Conservation (phyloP, 2,329 filamentous ascomycete genomes). For the Chalaropsis thielavioides region DNA sequence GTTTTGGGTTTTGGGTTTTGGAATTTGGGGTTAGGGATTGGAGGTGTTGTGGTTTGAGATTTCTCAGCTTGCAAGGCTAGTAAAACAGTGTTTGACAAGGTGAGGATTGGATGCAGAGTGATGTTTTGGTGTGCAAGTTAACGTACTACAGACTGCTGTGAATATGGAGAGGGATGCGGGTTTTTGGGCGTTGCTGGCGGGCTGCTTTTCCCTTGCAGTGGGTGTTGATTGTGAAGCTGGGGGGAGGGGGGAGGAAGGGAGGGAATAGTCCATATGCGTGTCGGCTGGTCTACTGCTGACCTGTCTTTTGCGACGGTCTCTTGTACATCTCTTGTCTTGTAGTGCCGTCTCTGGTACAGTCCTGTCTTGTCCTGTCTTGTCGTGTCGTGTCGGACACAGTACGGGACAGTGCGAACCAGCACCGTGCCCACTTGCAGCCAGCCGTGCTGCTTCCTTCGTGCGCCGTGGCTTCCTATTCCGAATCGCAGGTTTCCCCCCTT, state of each 20-base stretch:
- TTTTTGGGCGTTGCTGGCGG: not conserved
- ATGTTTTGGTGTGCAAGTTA: not conserved
- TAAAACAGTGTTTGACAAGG: not conserved
- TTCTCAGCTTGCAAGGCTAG: not conserved
- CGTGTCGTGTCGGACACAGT: no score
- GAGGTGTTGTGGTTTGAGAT: constrained; percentile 1
- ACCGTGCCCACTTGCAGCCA: no score
- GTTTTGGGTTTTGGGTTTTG: not conserved
- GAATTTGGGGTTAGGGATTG: not conserved
- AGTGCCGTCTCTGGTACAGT: no score
- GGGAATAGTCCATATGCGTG: no score
- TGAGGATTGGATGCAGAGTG: not conserved
- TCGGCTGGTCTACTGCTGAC: no score
- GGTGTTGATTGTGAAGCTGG: not conserved
- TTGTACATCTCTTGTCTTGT: no score
- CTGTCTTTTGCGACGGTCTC: no score
- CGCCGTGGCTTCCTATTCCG: not conserved
- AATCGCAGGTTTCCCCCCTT: no score
- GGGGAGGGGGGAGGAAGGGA: no score
- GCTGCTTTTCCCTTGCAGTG: not conserved
- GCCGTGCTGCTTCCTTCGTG: not conserved
- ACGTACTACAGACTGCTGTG: not conserved
- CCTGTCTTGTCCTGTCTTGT: no score
- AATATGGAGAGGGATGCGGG: not conserved
- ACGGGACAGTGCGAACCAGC: no score